These are phyloP conservation scores for Cercospora zeae-maydis DNA, from an alignment of 2,329 filamentous ascomycete species.

Conservation along the genomic window DNA sequence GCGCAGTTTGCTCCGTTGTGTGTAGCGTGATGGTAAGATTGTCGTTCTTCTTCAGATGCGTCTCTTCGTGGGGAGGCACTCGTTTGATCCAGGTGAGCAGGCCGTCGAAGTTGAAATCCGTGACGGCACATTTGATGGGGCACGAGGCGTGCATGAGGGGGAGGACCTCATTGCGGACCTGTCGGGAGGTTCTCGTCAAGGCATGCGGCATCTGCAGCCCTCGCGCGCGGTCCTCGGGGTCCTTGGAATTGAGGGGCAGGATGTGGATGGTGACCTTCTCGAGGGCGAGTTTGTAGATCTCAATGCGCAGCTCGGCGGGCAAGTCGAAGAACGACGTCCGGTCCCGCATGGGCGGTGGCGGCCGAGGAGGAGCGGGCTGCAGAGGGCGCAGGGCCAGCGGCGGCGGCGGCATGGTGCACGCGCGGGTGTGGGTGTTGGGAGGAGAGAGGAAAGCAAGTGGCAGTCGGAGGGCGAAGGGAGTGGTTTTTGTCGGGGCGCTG, in stretches of 20 bases:
- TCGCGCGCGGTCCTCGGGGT: conserved; percentile 15
- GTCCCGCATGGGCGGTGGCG: conserved; percentile 12
- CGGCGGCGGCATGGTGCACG: conserved; percentile 13
- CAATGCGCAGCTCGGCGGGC: conserved; percentile 34
- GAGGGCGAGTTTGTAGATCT: conserved; percentile 34
- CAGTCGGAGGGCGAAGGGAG: conserved; percentile 1
- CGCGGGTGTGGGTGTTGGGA: conserved; percentile 12
- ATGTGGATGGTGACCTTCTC: conserved; percentile 32
- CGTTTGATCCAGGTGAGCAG: conserved; percentile 31
- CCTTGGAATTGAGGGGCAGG: conserved; percentile 21
- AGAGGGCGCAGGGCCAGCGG: conserved; percentile 21
- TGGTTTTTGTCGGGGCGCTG: conserved; percentile 8
- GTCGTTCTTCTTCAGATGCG: conserved; percentile 30
- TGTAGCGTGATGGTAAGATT: conserved; percentile 29
- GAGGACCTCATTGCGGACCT: conserved; percentile 34
- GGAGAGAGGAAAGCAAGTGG: conserved; percentile 1
- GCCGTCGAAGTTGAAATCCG: conserved; percentile 35
- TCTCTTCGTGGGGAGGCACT: conserved; percentile 30
- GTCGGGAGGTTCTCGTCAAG: conserved; percentile 27
- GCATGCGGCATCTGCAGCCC: conserved; percentile 25
- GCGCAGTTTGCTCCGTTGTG: conserved; percentile 21
- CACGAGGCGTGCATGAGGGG: conserved; percentile 33
- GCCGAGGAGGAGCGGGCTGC: conserved; percentile 11
- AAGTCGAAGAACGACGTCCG: conserved; percentile 30
- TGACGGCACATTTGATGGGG: conserved; percentile 31